Base-by-base conservation (phyloP, 108 stramenopile species). In the Stephanodiscus triporus region DNA sequence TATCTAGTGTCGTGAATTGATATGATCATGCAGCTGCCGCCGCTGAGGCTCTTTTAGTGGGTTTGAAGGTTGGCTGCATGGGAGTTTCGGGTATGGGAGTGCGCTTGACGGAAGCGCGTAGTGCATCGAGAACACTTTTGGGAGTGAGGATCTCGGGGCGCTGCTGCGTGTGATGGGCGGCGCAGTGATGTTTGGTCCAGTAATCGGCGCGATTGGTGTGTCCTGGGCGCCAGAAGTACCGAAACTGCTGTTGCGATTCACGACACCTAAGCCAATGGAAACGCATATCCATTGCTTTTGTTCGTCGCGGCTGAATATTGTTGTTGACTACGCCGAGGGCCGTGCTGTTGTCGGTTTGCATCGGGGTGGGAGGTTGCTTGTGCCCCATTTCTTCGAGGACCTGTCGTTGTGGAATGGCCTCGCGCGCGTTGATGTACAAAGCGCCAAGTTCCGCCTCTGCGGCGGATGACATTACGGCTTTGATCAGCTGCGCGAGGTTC, bases 381-480 rank as follows among this genome's bases (percentile, higher is more conserved):
- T 57, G 56, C 16, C 56, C 56, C 56, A 57, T 57, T 10, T 75
- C 64, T 47, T 30, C 37, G 7, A 75, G 73, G 6, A 70, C 24
- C 1, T 16, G 14, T 0, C 73, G 73, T 0, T 72, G 34, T 17
- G 45, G 26, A n/a, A 40, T 20, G 19, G 66, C 78, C 45, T 84
- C 75, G 43, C 72, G 54, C 38, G 64, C 66, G 30, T 76, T 84
- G 36, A 54, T 17, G 59, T 62, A 84, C 2, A 68, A 43, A 2
- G 69, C 84, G 13, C 75, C 79, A 5, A 77, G 34, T 49, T 86
- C 85, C 0, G 81, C 81, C 60, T 85, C 85, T 38, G 69, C 43
- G 11, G 82, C 73, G 9, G 71, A 68, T 4, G 78, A 19, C 38
- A 70, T 27, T 9, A 80, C 81, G 0, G 8, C 13, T 30, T 57